A percentile compares a stretch with the other conserved stretches of the same genome.
These are phyloP conservation scores for Gardenia jasminoides DNA, from an alignment of 257 asterid genomes.

Conservation along the genomic window DNA sequence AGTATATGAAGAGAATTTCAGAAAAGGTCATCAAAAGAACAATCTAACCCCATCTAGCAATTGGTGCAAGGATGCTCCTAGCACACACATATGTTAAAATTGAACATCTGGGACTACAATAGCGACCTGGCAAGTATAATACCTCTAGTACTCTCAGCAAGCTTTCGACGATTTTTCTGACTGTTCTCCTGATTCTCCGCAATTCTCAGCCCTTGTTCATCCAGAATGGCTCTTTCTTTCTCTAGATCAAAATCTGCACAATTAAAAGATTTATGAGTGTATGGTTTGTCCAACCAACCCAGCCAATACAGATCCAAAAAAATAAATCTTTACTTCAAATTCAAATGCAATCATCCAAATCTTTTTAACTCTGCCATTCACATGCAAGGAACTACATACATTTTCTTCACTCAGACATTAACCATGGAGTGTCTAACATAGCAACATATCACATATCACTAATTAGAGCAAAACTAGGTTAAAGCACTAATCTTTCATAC, in stretches of 20 bases:
- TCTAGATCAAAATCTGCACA: slow-evolving; percentile 89
- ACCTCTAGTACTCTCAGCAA: slow-evolving; percentile 99
- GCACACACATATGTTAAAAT: background rate
- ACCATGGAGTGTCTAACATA: background rate
- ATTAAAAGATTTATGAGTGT: background rate
- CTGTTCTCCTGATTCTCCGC: slow-evolving; percentile 99
- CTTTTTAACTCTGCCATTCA: background rate
- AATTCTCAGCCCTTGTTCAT: slow-evolving; percentile 92
- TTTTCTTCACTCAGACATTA: background rate
- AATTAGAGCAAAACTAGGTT: background rate
- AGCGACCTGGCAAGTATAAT: slow-evolving; percentile 3
- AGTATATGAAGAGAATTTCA: background rate
- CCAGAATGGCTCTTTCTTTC: slow-evolving; percentile 79
- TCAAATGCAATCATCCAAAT: background rate
- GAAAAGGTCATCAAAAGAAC: background rate
- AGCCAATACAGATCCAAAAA: background rate
- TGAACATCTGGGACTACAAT: background rate
- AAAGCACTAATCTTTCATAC: background rate
- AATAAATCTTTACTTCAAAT: background rate
- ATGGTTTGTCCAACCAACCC: slow-evolving; percentile 3
- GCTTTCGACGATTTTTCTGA: slow-evolving; percentile 96
- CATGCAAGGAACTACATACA: background rate
- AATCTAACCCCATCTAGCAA: background rate
- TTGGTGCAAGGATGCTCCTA: background rate
- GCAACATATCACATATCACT: background rate